Base-by-base conservation (phyloP, 345 rosid genomes). In the Arabidopsis suecica region DNA sequence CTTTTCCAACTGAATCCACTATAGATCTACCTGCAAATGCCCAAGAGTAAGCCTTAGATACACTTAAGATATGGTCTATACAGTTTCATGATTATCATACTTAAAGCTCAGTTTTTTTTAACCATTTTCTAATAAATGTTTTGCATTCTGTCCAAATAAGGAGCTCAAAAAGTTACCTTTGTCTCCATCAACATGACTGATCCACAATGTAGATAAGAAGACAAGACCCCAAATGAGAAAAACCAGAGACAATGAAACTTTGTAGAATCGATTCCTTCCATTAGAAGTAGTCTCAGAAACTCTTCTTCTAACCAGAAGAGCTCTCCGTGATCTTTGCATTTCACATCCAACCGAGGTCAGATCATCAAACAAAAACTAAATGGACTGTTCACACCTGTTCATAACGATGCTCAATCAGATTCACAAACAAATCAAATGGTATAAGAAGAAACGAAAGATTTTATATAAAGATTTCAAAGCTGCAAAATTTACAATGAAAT, bases 311-410 rank as follows among this genome's bases (percentile, higher is more conserved):
- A 66, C 74, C 54, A 82, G 96, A 95, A 88, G 89, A 90, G 91
- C 93, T 86, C 77, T 88, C 77, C 93, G 86, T 71, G 97, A 89
- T 80, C 96, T 89, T 88, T 85, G 97, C 99, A 95, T 95, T 74
- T 83, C 85, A 88, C 95, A 94, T 91, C 86, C 83, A 89, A 77
- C 72, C 79, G 54, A 59, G 47, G 30, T 20, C 63, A 61, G 58
- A 61, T 69, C 63, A 75, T 61, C 74, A 51, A 34, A 68, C 4
- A 4, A 41, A 3, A 16, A 28, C 58, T 22, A 23, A 22, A 41
- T 51, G 50, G 4, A 42, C 30, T 25, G 18, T 18, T 7, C 60
- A 75, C 38, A 75, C 68, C 80, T 71, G 61, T 38, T 14, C 41
- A 28, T 20, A 63, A 2, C 42, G 20, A 44, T 10, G 7, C 71